A percentile compares a stretch with the other conserved stretches of the same genome.
phyloP scores from a whole-genome alignment of 169 alveolate species.

The Plasmodium gaboni region DNA sequence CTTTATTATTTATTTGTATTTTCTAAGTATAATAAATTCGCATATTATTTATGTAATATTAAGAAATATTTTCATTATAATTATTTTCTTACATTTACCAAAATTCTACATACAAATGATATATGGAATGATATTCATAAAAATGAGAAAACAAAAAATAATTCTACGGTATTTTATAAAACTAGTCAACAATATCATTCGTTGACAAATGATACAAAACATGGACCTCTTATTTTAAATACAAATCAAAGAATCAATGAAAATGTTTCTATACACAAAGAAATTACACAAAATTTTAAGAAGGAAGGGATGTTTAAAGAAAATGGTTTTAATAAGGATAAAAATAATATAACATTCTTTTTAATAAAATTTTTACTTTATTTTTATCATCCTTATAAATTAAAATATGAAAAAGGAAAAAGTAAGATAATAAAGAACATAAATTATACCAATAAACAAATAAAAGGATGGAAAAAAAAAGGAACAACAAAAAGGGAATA shows the following conservation, averaged over 20 bases:
- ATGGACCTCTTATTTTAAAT: neutral
- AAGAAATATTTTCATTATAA: constrained; percentile 57
- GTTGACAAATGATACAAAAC: too few species aligned
- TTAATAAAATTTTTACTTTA: constrained; percentile 16
- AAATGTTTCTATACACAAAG: constrained; percentile 13
- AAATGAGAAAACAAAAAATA: too few species aligned
- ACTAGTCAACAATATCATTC: too few species aligned
- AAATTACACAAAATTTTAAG: constrained; percentile 38
- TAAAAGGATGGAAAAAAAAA: neutral
- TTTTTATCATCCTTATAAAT: constrained; percentile 45
- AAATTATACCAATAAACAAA: neutral
- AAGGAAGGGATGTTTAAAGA: constrained; percentile 59
- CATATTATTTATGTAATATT: constrained; percentile 50
- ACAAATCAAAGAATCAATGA: constrained; percentile 29
- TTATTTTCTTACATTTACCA: constrained; percentile 31
- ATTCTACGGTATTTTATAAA: too few species aligned
- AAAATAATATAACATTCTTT: constrained; percentile 17
- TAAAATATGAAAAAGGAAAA: constrained; percentile 12
- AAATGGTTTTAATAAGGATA: constrained; percentile 6
- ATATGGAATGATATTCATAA: neutral
- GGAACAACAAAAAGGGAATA: neutral
- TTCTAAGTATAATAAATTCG: constrained; percentile 57
- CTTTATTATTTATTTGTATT: constrained; percentile 60
- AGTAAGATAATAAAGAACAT: neutral
- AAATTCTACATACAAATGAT: neutral